Conservation (phyloP, 2,329 filamentous ascomycete genomes). For the Phialophora chinensis region DNA sequence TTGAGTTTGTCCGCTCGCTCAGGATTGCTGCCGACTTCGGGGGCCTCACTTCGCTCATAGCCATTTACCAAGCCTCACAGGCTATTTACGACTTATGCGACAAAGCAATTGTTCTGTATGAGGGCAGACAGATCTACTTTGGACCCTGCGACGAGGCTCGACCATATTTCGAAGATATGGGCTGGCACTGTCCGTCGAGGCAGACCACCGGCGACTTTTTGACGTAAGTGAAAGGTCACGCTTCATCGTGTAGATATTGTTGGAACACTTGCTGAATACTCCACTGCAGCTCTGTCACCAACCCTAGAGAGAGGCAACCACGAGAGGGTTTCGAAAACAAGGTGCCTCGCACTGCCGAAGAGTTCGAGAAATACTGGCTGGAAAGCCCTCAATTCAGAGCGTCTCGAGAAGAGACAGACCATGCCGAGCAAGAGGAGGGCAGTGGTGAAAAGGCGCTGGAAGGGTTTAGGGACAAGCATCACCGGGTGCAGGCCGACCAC, state of each 20-base stretch:
- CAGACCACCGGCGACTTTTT: slow-evolving; percentile 71
- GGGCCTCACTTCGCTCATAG: slow-evolving; percentile 59
- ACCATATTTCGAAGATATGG: slow-evolving; percentile 68
- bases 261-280: not conserved
- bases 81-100: slow-evolving; percentile 67
- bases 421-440: slow-evolving; percentile 57
- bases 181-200: slow-evolving; percentile 67
- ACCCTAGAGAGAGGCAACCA: slow-evolving; percentile 58
- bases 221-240: slow-evolving; percentile 60
- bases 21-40: slow-evolving; percentile 56
- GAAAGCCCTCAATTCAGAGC: slow-evolving; percentile 62
- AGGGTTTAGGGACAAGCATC: slow-evolving; percentile 56
- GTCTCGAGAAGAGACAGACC: slow-evolving; percentile 57
- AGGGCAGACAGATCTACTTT: slow-evolving; percentile 70
- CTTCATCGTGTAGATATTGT: slow-evolving; percentile 16
- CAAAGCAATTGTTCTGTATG: slow-evolving; percentile 71
- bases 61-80: slow-evolving; percentile 62
- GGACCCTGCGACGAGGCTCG: slow-evolving; percentile 64
- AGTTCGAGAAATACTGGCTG: slow-evolving; percentile 67
- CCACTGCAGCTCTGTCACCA: slow-evolving; percentile 59
- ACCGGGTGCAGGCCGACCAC: slow-evolving; percentile 56
- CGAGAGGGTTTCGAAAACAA: slow-evolving; percentile 51
- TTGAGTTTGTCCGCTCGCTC: slow-evolving; percentile 63
- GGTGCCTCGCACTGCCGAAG: slow-evolving; percentile 60
- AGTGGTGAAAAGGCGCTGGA: slow-evolving; percentile 65